Percentiles rank a stretch among this genome's conserved stretches.
phyloP scores from a whole-genome alignment of 2,329 filamentous ascomycete genomes.

The Pseudopyricularia cyperi region DNA sequence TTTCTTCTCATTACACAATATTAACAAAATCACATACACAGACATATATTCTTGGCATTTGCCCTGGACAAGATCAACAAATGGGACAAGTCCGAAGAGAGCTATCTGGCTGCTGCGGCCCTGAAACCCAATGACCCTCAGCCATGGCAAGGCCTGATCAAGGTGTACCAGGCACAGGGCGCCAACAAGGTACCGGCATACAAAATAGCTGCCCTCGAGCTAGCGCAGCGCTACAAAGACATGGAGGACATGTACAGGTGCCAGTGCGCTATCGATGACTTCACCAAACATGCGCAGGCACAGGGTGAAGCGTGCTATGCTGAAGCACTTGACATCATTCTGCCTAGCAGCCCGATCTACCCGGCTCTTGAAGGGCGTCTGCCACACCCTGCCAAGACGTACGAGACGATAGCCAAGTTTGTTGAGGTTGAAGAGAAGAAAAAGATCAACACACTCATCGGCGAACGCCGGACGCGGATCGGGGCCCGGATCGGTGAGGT shows the following conservation, averaged over 20 bases:
- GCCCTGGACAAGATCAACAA: slow-evolving; percentile 66
- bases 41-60: slow-evolving; percentile 77
- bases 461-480: slow-evolving; percentile 73
- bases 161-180: slow-evolving; percentile 70
- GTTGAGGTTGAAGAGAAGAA: slow-evolving; percentile 78
- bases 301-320: slow-evolving; percentile 65
- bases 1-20: background rate
- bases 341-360: slow-evolving; percentile 75
- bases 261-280: slow-evolving; percentile 64
- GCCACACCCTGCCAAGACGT: slow-evolving; percentile 66
- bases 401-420: slow-evolving; percentile 70
- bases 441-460: slow-evolving; percentile 79
- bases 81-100: slow-evolving; percentile 58
- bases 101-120: slow-evolving; percentile 60
- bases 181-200: slow-evolving; percentile 59
- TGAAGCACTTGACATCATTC: slow-evolving; percentile 58
- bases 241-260: slow-evolving; percentile 50
- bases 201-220: slow-evolving; percentile 54
- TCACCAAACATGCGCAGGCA: slow-evolving; percentile 60
- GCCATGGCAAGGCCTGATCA: slow-evolving; percentile 82
- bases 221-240: slow-evolving; percentile 63
- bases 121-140: slow-evolving; percentile 66
- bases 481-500: slow-evolving; percentile 77
- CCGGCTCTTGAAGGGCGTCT: slow-evolving; percentile 71
- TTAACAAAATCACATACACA: slow-evolving; percentile 17